Conservation (phyloP, 116 monocot species). For the Thalassia testudinum region DNA sequence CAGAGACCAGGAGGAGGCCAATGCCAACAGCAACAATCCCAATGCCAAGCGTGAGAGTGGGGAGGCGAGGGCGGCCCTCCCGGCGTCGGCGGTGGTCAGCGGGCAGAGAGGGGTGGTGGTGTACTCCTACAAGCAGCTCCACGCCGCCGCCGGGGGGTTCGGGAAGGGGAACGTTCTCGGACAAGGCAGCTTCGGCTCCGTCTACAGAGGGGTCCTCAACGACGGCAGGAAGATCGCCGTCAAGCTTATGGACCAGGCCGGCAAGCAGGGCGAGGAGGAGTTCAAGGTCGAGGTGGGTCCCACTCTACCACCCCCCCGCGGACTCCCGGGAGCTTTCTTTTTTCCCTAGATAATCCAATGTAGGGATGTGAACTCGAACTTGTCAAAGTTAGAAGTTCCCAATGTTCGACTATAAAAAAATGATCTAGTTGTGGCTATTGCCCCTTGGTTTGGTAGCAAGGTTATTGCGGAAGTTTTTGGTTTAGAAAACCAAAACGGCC, state of each 20-base stretch:
- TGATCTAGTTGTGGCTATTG: too few relatives aligned
- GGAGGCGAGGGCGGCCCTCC: constrained; percentile 5
- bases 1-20: background rate
- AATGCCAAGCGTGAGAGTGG: background rate
- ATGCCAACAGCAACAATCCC: background rate
- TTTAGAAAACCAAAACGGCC: too few relatives aligned
- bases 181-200: constrained; percentile 89
- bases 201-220: constrained; percentile 57
- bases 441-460: too few relatives aligned
- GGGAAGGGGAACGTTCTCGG: constrained; percentile 65
- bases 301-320: background rate
- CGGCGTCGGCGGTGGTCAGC: constrained; percentile 6
- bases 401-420: too few relatives aligned
- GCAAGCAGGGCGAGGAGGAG: constrained; percentile 92
- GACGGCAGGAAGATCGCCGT: constrained; percentile 88
- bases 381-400: too few relatives aligned
- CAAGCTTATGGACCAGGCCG: constrained; percentile 85
- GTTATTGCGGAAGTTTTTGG: too few relatives aligned
- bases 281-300: constrained; percentile 91
- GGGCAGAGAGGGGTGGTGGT: constrained; percentile 45
- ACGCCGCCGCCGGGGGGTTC: constrained; percentile 72
- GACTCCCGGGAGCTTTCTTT: background rate
- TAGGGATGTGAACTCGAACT: background rate
- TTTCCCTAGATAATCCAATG: too few relatives aligned
- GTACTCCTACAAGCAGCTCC: constrained; percentile 78